Conservation (phyloP, 768 basidiomycete genomes). For the Phlebiopsis gigantea region DNA sequence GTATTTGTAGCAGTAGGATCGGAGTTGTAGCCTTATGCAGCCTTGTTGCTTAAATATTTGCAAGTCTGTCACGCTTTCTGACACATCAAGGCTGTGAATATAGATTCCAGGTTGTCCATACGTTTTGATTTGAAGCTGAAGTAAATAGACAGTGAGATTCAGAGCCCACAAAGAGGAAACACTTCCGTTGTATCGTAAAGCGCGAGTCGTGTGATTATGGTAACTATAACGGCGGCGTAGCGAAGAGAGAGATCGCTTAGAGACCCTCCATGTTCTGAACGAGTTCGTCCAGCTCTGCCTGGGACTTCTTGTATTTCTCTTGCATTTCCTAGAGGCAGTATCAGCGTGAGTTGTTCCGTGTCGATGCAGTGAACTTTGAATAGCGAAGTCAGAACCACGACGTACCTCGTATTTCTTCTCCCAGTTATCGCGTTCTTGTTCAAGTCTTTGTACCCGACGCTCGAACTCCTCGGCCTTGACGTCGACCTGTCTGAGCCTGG, state of each 20-base stretch:
- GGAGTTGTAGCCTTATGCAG: constrained; percentile 10
- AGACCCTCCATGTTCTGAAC: constrained; percentile 62
- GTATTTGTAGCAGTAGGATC: constrained; percentile 11
- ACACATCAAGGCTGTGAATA: neutral
- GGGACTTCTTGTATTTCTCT: constrained; percentile 64
- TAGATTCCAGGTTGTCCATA: constrained; percentile 6
- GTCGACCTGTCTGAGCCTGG: constrained; percentile 90
- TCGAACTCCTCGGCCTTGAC: constrained; percentile 99
- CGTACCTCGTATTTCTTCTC: constrained; percentile 93
- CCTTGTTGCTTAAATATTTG: neutral
- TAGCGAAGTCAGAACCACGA: constrained; percentile 9
- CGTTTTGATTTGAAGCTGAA: neutral
- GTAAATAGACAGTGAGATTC: constrained; percentile 4
- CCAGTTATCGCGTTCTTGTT: constrained; percentile 89
- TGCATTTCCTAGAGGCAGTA: constrained; percentile 51
- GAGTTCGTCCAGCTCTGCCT: constrained; percentile 83
- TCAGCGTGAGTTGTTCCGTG: neutral
- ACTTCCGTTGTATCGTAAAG: constrained; percentile 10
- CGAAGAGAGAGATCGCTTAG: constrained; percentile 12
- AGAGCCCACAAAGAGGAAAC: constrained; percentile 2
- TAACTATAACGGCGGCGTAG: constrained; percentile 3
- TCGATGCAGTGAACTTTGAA: neutral
- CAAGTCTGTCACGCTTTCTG: neutral
- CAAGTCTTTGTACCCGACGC: constrained; percentile 78
- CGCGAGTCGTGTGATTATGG: constrained; percentile 7